These are phyloP conservation scores for Paraglomus occultum DNA, from an alignment of 192 early-diverging fungal genomes.

Conservation along the genomic window DNA sequence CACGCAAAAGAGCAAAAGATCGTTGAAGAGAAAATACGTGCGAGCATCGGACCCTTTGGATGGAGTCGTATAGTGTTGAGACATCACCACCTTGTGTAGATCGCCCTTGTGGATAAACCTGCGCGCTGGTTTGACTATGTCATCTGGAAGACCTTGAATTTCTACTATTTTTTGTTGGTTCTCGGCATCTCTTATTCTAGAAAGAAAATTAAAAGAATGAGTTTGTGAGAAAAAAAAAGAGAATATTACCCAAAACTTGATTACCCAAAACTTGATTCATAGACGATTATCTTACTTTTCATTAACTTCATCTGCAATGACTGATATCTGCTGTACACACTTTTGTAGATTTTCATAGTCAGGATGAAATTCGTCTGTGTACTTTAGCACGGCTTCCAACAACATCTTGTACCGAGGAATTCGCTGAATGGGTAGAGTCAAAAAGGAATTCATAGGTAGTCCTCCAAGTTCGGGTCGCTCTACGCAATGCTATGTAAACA, in stretches of 20 bases:
- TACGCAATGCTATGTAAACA: slow-evolving; percentile 20
- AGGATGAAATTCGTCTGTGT: slow-evolving; percentile 68
- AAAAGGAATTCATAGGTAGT: slow-evolving; percentile 63
- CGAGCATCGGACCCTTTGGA: slow-evolving; percentile 6
- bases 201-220: background rate
- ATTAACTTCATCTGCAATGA: slow-evolving; percentile 76
- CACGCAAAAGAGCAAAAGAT: slow-evolving; percentile 17
- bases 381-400: slow-evolving; percentile 66
- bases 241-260: background rate
- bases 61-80: background rate
- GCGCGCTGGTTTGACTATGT: slow-evolving; percentile 30
- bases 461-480: slow-evolving; percentile 12
- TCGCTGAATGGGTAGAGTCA: slow-evolving; percentile 87
- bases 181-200: slow-evolving; percentile 30
- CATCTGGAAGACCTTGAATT: slow-evolving; percentile 13
- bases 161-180: slow-evolving; percentile 30
- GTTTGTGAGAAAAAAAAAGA: too few relatives aligned
- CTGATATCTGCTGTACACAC: slow-evolving; percentile 64
- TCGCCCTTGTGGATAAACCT: slow-evolving; percentile 25
- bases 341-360: slow-evolving; percentile 62
- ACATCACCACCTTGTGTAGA: slow-evolving; percentile 15
- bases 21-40: slow-evolving; percentile 26
- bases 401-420: slow-evolving; percentile 88
- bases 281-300: slow-evolving; percentile 43
- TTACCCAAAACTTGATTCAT: background rate